Evolutionary conservation across 2,329 filamentous ascomycete species (phyloP), one percentile per base, ranked within the genome.

Genomic region (Trichoderma endophyticum): DNA sequence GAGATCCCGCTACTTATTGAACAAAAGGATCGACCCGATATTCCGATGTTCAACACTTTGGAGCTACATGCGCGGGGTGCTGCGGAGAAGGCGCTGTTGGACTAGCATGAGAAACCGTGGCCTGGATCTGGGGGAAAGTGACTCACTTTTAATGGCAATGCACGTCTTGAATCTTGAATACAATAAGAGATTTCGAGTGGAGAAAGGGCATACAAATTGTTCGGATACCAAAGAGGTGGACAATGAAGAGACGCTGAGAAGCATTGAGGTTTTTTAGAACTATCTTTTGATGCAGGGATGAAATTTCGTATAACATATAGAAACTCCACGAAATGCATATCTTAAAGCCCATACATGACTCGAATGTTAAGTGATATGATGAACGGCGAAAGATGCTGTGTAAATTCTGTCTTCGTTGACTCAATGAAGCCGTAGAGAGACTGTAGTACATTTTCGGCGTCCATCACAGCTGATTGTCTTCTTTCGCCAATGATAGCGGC

Each of bases 1-100:
- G 80, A 72, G 62, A 71, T 74, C n/a, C 70, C 72, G n/a, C 60
- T 73, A 26, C 63, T 75, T 21, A 72, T 75, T 67, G 63, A 65
- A 65, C 71, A 75, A 51, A 57, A 71, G 21, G 68, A 74, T 48
- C 54, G 73, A 21, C 67, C 66, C 9, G 21, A 26, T 24, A 6
- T 75, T 26, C 73, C 73, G 2, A 72, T 73, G 69, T 75, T 74
- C 34, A 65, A 75, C 26, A 73, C 74, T 3, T 18, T 75, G 63
- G 61, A 66, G 48, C 66, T 75, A 18, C 73, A 75, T 28, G 73
- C 66, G 11, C 71, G 62, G 59, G 73, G 69, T 6, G 74, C 73
- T 9, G 74, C 73, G 14, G 64, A 67, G 26, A 71, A 62, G 21
- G 63, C 70, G 34, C 26, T 68, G 26, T 21, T 54, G 2, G 54